phyloP scores from a whole-genome alignment of 2,329 filamentous ascomycete genomes.

The Cercospora canescens region DNA sequence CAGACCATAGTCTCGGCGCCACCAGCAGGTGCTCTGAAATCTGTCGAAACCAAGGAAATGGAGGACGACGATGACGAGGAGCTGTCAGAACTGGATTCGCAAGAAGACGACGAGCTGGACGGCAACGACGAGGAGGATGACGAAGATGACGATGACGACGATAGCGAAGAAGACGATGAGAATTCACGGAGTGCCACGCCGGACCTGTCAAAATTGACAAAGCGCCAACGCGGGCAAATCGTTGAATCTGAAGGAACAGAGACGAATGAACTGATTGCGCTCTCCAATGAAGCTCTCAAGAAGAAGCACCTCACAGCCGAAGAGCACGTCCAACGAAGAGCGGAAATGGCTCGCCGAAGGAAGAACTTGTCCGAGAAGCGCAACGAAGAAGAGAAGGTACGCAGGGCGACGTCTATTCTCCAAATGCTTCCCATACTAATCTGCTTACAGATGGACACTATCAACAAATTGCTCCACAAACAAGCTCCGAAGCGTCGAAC shows the following conservation, averaged over 20 bases:
- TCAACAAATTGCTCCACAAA: slow-evolving; percentile 86
- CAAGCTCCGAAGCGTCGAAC: slow-evolving; percentile 69
- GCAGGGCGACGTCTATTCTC: slow-evolving; percentile 3
- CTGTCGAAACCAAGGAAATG: slow-evolving; percentile 54
- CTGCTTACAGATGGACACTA: slow-evolving; percentile 75
- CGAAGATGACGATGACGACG: slow-evolving; percentile 42
- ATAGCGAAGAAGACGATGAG: slow-evolving; percentile 50
- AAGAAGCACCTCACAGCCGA: slow-evolving; percentile 73
- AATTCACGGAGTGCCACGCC: slow-evolving; percentile 59
- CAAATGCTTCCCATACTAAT: background rate
- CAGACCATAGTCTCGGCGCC: slow-evolving; percentile 35
- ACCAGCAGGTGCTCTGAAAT: slow-evolving; percentile 36
- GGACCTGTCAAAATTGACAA: slow-evolving; percentile 66
- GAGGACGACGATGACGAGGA: slow-evolving; percentile 54
- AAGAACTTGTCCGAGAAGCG: slow-evolving; percentile 76
- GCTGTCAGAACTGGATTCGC: slow-evolving; percentile 39
- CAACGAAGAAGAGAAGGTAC: slow-evolving; percentile 75
- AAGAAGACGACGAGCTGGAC: slow-evolving; percentile 32
- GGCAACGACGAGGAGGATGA: slow-evolving; percentile 44
- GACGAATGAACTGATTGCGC: slow-evolving; percentile 41
- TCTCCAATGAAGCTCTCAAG: slow-evolving; percentile 68
- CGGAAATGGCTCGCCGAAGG: slow-evolving; percentile 71
- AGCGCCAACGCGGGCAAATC: slow-evolving; percentile 62
- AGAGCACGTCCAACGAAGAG: slow-evolving; percentile 70
- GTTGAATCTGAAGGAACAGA: slow-evolving; percentile 43